Percentiles rank a stretch among this genome's conserved stretches.
Conservation (phyloP, 352 stramenopile species). For the Globisporangium sylvaticum region DNA sequence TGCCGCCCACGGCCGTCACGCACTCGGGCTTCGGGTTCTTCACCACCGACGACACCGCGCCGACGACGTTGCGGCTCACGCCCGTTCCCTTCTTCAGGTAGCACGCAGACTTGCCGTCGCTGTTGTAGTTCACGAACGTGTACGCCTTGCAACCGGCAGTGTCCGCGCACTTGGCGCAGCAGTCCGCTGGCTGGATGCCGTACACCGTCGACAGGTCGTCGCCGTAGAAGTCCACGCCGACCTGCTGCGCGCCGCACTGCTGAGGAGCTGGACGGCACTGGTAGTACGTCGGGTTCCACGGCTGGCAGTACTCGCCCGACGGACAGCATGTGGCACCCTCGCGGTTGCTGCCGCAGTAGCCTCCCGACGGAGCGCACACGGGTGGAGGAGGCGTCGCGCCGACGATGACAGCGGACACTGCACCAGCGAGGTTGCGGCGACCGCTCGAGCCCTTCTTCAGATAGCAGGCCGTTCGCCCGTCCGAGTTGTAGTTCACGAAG, state of each 20-base stretch:
- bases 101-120: conserved; percentile 12
- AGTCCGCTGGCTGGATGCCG: conserved; percentile 9
- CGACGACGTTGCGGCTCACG: neutral
- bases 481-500: conserved; percentile 12
- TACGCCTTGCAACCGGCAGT: conserved; percentile 43
- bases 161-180: conserved; percentile 14
- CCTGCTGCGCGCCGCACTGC: conserved; percentile 11
- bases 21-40: conserved; percentile 5
- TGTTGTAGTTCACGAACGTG: conserved; percentile 38
- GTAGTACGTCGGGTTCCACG: conserved; percentile 26
- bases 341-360: no score
- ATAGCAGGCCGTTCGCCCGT: neutral
- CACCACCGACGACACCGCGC: conserved; percentile 2
- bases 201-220: conserved; percentile 9
- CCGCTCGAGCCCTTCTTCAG: neutral
- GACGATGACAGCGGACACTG: no score
- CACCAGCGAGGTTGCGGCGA: no score
- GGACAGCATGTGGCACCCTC: no score
- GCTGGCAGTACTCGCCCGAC: conserved; percentile 33
- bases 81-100: conserved; percentile 15
- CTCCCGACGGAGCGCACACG: no score
- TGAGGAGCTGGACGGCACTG: conserved; percentile 19
- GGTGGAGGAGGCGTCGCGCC: no score
- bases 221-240: conserved; percentile 15
- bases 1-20: conserved; percentile 3